phyloP scores from a whole-genome alignment of 2,329 filamentous ascomycete genomes.

The Fusarium chaquense region DNA sequence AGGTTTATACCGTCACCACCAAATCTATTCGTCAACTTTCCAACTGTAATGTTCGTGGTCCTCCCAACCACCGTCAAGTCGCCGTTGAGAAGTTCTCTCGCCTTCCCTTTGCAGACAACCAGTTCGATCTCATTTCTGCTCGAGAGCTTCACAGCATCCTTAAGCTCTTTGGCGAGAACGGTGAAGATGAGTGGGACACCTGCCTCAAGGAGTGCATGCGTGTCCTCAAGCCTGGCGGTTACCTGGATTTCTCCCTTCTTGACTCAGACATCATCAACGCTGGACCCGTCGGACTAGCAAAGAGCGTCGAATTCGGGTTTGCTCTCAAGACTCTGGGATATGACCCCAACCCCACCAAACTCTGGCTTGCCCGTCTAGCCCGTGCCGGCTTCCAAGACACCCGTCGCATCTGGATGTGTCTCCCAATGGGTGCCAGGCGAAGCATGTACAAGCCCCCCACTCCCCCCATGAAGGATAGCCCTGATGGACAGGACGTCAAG shows the following conservation, averaged over 20 bases:
- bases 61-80: conserved; percentile 87
- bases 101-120: conserved; percentile 85
- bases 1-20: conserved; percentile 88
- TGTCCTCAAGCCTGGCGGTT: conserved; percentile 91
- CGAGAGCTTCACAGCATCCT: conserved; percentile 87
- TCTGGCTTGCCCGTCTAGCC: conserved; percentile 79
- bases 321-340: conserved; percentile 90
- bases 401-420: conserved; percentile 87
- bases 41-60: conserved; percentile 82
- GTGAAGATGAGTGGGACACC: conserved; percentile 86
- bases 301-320: conserved; percentile 92
- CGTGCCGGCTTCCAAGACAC: conserved; percentile 82
- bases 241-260: conserved; percentile 89
- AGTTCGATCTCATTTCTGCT: conserved; percentile 93
- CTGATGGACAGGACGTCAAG: conserved; percentile 56
- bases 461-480: conserved; percentile 52
- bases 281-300: conserved; percentile 81
- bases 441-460: conserved; percentile 49
- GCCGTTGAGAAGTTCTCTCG: conserved; percentile 81
- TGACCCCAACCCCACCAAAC: conserved; percentile 84
- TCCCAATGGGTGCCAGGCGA: conserved; percentile 77
- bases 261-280: conserved; percentile 92
- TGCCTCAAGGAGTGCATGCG: conserved; percentile 89
- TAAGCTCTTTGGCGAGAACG: conserved; percentile 76
- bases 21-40: conserved; percentile 76